Base-by-base conservation (phyloP, 495 filamentous ascomycete genomes). In the Tuber borchii region DNA sequence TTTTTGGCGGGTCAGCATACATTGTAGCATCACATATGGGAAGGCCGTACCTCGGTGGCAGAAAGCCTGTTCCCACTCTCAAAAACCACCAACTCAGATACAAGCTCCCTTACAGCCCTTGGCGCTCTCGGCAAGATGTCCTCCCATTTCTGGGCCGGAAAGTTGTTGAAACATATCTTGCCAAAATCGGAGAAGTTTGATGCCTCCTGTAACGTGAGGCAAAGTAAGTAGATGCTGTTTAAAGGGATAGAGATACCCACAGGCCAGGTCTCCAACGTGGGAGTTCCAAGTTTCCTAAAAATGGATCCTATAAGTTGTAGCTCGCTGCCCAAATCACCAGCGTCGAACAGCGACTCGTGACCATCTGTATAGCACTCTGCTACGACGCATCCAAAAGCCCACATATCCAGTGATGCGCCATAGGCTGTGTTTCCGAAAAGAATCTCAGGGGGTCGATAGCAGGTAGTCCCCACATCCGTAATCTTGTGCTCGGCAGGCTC, bases 391-490 rank as follows among this genome's bases (percentile, higher is more conserved):
- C 95, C 95, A 2, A 93, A 90, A 7, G 91, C 92, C 95, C 95
- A 99, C 78, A 97, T 88, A 85, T 99, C 95, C 12, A 98, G 85
- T 10, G 87, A 83, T 3, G 86, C 79, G 37, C 87, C 88, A 81
- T 99, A 99, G 1, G 85, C 86, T 45, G 84, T 88, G 77, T 91
- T 88, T 16, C 95, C 96, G 83, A 99, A 99, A 17, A 99, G 85
- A 4, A 94, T 87, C 84, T 99, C 95, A 0, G 95, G 95, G 0
- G 95, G 87, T 19, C 96, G 90, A 83, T 99, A 99, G 72, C 90
- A 90, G 0, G 94, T 93, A 0, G 95, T 98, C 9, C 95, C 95
- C 16, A 99, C 91, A 83, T 99, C 95, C 20, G 93, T 91, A 76
- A 97, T 91, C 84, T 97, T 98, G 71, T 87, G 77, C 71, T 88